Conservation (phyloP, 495 filamentous ascomycete genomes). For the Xeromyces bisporus region DNA sequence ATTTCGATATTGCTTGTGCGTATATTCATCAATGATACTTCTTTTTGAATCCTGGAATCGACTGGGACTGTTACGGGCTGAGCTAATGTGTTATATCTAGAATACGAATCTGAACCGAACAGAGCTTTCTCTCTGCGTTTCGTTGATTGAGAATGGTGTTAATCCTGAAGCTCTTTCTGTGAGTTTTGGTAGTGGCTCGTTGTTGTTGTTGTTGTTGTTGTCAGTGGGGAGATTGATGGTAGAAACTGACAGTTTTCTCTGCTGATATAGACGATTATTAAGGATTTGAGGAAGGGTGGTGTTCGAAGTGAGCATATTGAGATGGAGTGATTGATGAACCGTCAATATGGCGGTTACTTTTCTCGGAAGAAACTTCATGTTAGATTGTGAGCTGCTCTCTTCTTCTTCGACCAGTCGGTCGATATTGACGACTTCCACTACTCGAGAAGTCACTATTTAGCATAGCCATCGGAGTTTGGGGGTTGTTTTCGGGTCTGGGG, state of each 20-base stretch:
- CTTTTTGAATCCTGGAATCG: neutral
- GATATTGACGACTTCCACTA: too few species aligned
- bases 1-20: slow-evolving; percentile 75
- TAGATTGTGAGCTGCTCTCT: too few species aligned
- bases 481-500: too few species aligned
- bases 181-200: too few species aligned
- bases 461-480: too few species aligned
- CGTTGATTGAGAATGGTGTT: slow-evolving; percentile 90
- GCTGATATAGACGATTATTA: slow-evolving; percentile 44
- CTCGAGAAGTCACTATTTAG: too few species aligned
- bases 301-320: neutral
- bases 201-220: neutral
- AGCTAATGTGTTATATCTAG: slow-evolving; percentile 24
- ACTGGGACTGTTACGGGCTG: neutral
- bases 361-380: too few species aligned
- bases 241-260: neutral
- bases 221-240: neutral
- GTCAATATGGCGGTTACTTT: too few species aligned
- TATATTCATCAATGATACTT: neutral
- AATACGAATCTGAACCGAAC: slow-evolving; percentile 85
- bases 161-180: slow-evolving; percentile 92
- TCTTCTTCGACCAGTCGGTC: too few species aligned
- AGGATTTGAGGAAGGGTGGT: slow-evolving; percentile 40
- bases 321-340: slow-evolving; percentile 3
- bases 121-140: slow-evolving; percentile 84